These are phyloP conservation scores for Podospora conica DNA, from an alignment of 495 filamentous ascomycete species.

Conservation along the genomic window DNA sequence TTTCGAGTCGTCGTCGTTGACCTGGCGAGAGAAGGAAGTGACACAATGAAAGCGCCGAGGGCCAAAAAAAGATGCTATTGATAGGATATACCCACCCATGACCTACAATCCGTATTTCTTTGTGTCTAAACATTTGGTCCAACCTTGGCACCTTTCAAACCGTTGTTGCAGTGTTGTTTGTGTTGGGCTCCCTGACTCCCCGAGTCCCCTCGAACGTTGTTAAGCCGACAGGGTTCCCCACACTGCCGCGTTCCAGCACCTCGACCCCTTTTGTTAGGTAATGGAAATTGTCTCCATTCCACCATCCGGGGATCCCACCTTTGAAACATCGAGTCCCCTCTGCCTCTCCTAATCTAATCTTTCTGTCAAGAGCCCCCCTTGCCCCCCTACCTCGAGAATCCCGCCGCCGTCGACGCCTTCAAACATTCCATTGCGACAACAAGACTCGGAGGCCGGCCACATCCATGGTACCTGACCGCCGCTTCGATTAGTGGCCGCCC, in stretches of 20 bases:
- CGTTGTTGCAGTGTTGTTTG: not conserved
- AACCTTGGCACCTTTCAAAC: not conserved
- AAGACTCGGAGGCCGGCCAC: not conserved
- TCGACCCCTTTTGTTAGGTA: not conserved
- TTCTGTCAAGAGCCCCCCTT: not conserved
- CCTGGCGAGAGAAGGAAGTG: not conserved
- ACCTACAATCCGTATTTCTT: not conserved
- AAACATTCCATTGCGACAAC: not conserved
- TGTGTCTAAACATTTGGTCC: not conserved
- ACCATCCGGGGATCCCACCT: not conserved
- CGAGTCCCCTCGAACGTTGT: not conserved
- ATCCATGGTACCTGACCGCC: not conserved
- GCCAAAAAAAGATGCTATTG: not conserved
- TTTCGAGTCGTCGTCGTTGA: not conserved
- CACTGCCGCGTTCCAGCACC: not conserved
- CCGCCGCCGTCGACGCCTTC: not conserved
- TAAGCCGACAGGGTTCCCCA: not conserved
- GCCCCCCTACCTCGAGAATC: not conserved
- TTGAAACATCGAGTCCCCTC: not conserved
- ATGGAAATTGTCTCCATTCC: not conserved
- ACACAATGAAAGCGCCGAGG: not conserved
- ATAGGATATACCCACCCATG: not conserved
- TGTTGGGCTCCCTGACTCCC: not conserved
- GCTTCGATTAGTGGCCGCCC: not conserved
- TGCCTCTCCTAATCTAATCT: not conserved